These are phyloP conservation scores for Prunus yedoensis DNA, from an alignment of 331 rosid genomes.

Conservation along the genomic window DNA sequence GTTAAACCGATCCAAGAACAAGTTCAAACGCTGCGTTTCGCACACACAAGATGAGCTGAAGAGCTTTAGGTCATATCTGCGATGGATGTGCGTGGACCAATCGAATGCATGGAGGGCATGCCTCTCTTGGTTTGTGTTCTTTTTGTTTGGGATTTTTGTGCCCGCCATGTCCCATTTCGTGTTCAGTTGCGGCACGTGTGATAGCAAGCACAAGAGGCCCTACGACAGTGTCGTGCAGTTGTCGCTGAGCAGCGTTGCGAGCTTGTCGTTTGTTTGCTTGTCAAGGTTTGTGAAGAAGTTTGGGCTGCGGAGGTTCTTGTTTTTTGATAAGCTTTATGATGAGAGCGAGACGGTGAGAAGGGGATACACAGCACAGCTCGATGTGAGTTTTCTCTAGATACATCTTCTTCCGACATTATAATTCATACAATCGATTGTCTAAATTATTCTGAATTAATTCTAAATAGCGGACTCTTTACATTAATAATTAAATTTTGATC, in stretches of 20 bases:
- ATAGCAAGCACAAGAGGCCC: slow-evolving; percentile 58
- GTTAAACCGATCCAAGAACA: slow-evolving; percentile 5
- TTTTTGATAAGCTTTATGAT: slow-evolving; percentile 75
- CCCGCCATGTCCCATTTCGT: slow-evolving; percentile 68
- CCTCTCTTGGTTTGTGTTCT: slow-evolving; percentile 67
- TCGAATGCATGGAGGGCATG: slow-evolving; percentile 52
- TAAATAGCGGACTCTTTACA: too few species aligned
- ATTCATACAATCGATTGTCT: background rate
- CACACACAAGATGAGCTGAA: slow-evolving; percentile 66
- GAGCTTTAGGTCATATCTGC: slow-evolving; percentile 68
- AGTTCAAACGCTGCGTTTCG: slow-evolving; percentile 42
- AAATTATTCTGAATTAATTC: too few species aligned
- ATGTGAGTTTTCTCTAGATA: slow-evolving; percentile 43
- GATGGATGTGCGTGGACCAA: slow-evolving; percentile 95
- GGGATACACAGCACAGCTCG: slow-evolving; percentile 65
- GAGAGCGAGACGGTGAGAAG: slow-evolving; percentile 73
- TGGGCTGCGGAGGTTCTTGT: slow-evolving; percentile 71
- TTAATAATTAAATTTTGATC: too few species aligned
- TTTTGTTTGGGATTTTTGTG: slow-evolving; percentile 55
- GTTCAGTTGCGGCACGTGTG: slow-evolving; percentile 63
- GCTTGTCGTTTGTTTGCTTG: slow-evolving; percentile 70
- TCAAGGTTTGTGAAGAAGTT: slow-evolving; percentile 51
- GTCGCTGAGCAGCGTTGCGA: slow-evolving; percentile 58
- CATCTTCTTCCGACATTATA: background rate
- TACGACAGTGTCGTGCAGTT: slow-evolving; percentile 68